A percentile compares a stretch with the other conserved stretches of the same genome.
phyloP scores from a whole-genome alignment of 1,139 yeast species.

The Arxiozyma heterogenica region DNA sequence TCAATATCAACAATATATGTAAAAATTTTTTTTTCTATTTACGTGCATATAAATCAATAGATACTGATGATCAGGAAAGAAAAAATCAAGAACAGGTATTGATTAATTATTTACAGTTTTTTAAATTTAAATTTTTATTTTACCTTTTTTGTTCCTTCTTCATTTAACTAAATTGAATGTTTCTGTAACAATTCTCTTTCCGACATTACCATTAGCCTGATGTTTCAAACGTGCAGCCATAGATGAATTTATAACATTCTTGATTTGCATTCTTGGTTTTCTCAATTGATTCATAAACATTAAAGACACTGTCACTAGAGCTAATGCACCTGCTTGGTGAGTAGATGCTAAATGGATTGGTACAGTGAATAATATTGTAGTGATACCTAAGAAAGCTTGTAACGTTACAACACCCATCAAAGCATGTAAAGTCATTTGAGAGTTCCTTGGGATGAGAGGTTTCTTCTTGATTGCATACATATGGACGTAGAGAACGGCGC shows the following conservation, averaged over 20 bases:
- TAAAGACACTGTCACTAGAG: slow-evolving; percentile 70
- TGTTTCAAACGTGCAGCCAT: neutral
- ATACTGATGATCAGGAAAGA: neutral
- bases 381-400: slow-evolving; percentile 80
- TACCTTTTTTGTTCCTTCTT: neutral
- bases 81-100: neutral
- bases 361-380: slow-evolving; percentile 77
- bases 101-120: neutral
- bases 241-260: slow-evolving; percentile 25
- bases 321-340: slow-evolving; percentile 96
- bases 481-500: slow-evolving; percentile 57
- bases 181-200: slow-evolving; percentile 13
- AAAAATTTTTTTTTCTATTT: no score
- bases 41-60: neutral
- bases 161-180: slow-evolving; percentile 25
- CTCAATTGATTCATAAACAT: slow-evolving; percentile 61
- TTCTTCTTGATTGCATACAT: slow-evolving; percentile 50
- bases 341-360: slow-evolving; percentile 91
- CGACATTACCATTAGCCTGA: neutral
- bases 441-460: slow-evolving; percentile 52
- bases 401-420: slow-evolving; percentile 74
- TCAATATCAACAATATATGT: no score
- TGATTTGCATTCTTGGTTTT: slow-evolving; percentile 49
- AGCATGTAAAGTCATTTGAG: slow-evolving; percentile 49
- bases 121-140: no score